Evolutionary conservation across 1,139 yeast genomes (phyloP).

Genomic region (Scheffersomyces lignicola): DNA sequence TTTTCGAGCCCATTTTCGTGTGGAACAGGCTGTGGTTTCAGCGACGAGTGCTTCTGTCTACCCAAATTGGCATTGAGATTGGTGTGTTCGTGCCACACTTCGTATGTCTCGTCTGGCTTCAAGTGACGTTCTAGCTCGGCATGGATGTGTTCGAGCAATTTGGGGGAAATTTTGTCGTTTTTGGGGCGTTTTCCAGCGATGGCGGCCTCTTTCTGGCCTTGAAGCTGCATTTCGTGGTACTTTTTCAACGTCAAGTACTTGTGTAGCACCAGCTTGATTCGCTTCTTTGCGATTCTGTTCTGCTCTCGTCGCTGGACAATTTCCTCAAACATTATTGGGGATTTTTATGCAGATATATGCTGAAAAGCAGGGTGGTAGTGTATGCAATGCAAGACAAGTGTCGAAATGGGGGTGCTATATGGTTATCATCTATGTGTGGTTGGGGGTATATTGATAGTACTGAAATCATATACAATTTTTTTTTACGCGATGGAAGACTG

Average conservation of each 20-base stretch:
- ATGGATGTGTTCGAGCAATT: background rate
- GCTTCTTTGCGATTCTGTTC: background rate
- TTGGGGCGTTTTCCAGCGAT: background rate
- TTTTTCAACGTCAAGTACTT: slow-evolving; percentile 21
- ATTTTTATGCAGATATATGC: too few relatives aligned
- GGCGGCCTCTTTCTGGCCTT: slow-evolving; percentile 1
- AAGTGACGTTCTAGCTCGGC: slow-evolving; percentile 3
- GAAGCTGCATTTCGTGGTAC: slow-evolving; percentile 11
- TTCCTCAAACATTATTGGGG: slow-evolving; percentile 23
- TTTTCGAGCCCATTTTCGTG: too few relatives aligned
- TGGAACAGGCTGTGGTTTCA: too few relatives aligned
- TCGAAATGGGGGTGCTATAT: too few relatives aligned
- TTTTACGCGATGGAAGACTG: too few relatives aligned
- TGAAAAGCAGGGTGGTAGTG: too few relatives aligned
- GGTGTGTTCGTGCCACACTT: slow-evolving; percentile 33
- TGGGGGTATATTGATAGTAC: too few relatives aligned
- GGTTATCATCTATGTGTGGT: too few relatives aligned
- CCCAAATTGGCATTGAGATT: slow-evolving; percentile 15
- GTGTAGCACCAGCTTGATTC: slow-evolving; percentile 12
- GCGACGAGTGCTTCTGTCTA: too few relatives aligned
- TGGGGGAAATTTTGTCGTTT: background rate
- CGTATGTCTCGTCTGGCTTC: slow-evolving; percentile 40
- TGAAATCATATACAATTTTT: too few relatives aligned
- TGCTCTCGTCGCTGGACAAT: slow-evolving; percentile 13
- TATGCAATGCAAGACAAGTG: too few relatives aligned